Evolutionary conservation across 176 grass and related monocot genomes (phyloP), one percentile per base, ranked within the genome.

Genomic region (Musa troglodytarum): DNA sequence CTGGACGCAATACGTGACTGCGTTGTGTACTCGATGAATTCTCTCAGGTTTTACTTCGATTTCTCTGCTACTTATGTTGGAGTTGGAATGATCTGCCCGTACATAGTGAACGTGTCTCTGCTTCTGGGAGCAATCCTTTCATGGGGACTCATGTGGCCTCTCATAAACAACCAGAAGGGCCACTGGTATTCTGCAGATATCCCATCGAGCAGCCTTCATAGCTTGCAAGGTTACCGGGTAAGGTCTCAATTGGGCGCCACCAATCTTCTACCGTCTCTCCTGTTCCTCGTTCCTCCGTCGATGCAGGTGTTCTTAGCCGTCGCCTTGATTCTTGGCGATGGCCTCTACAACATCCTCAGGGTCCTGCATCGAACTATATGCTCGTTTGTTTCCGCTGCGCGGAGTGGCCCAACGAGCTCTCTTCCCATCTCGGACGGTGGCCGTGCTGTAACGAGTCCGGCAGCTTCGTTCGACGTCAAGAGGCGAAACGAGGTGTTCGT

Each of bases 81-180:
- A 77, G 89, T 92, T 0, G 92, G 92, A 56, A 96, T 92, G 92
- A 96, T 96, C 71, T 96, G 89, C 71, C 92, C 92, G 0, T 88
- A 92, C 74, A 84, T 92, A 43, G 92, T 96, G 16, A 96, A 96
- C 79, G 5, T 73, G 56, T 96, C 92, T 1, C 74, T 97, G 19
- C 88, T 97, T 8, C 49, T 97, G 2, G 90, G 93, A 17, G 90
- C 87, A 3, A 77, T 97, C 26, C 59, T 97, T 16, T 97, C 90
- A 8, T 97, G 93, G 90, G 93, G 93, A 20, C 64, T 97, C 68
- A 92, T 97, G 88, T 93, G n/a, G n/a, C n/a, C 93, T 19, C 80
- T 87, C 53, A 93, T 97, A 79, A 82, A 72, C n/a, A 81, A 80
- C 21, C 83, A 83, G 66, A 80, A 74, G 72, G 81, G 85, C 11